Conservation (phyloP, 331 rosid genomes). For the Ulmus americana region DNA sequence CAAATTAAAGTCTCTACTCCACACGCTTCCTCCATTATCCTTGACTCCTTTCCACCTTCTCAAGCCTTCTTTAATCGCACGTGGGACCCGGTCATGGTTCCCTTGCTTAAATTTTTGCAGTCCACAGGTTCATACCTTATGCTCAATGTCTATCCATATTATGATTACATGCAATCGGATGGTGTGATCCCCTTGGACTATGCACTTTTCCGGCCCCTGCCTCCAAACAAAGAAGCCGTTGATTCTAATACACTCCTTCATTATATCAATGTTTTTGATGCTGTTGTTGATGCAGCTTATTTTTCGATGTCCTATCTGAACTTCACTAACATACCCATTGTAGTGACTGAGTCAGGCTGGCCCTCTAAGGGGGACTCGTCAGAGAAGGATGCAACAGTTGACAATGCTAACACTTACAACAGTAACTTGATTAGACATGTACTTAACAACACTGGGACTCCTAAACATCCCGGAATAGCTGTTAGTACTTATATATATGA, state of each 20-base stretch:
- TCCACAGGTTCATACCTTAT: conserved; percentile 73
- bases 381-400: conserved; percentile 69
- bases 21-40: conserved; percentile 73
- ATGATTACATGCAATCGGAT: conserved; percentile 75
- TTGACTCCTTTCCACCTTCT: conserved; percentile 91
- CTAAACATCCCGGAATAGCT: conserved; percentile 81
- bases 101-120: conserved; percentile 71
- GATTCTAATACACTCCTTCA: conserved; percentile 85
- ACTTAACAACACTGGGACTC: conserved; percentile 83
- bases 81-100: conserved; percentile 86
- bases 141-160: conserved; percentile 87
- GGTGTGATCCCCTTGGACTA: conserved; percentile 80
- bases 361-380: conserved; percentile 79
- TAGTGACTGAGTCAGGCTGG: conserved; percentile 92
- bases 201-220: conserved; percentile 82
- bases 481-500: conserved; percentile 86
- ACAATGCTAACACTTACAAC: conserved; percentile 83
- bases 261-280: conserved; percentile 90
- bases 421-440: conserved; percentile 87
- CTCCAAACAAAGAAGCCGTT: conserved; percentile 90
- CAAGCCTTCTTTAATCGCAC: conserved; percentile 89
- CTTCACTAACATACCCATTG: conserved; percentile 63
- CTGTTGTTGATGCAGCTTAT: conserved; percentile 86
- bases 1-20: conserved; percentile 87
- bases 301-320: conserved; percentile 79